A percentile compares a stretch with the other conserved stretches of the same genome.
Evolutionary conservation across 2,329 filamentous ascomycete species (phyloP).

Genomic region (Monosporascus cannonballus): DNA sequence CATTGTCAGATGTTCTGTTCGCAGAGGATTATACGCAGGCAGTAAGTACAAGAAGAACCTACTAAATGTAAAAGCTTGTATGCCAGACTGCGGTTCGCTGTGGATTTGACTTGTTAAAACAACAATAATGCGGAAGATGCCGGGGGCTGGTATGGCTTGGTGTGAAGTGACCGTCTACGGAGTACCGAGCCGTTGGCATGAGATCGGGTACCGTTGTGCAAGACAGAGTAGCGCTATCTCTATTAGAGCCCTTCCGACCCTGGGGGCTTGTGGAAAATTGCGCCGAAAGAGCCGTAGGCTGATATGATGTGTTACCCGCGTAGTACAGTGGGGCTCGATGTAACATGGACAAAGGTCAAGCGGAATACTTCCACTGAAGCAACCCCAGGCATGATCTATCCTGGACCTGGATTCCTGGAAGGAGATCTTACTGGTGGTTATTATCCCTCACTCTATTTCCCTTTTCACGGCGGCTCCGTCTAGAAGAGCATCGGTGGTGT

Average conservation of each 20-base stretch:
- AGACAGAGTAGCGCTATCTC: conserved; percentile 2
- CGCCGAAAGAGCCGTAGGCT: conserved; percentile 43
- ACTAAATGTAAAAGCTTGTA: background rate
- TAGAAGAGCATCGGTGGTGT: background rate
- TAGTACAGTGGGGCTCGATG: conserved; percentile 24
- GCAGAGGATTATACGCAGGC: background rate
- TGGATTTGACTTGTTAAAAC: background rate
- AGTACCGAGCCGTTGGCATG: conserved; percentile 9
- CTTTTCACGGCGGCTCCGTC: background rate
- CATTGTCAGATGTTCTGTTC: background rate
- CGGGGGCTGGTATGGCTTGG: background rate
- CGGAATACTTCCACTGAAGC: conserved; percentile 9
- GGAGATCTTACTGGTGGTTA: conserved; percentile 8
- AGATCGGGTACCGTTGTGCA: conserved; percentile 2
- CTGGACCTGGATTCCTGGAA: conserved; percentile 8
- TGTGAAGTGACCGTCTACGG: background rate
- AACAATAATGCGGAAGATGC: background rate
- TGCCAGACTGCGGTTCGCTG: background rate
- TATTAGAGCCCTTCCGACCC: conserved; percentile 13
- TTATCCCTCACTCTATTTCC: background rate
- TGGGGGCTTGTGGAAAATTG: conserved; percentile 31
- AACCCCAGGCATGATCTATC: conserved; percentile 8
- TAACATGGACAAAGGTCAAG: conserved; percentile 19
- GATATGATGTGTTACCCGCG: conserved; percentile 34
- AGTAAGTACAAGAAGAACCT: background rate